These are phyloP conservation scores for Akanthomyces dipterigenus DNA, from an alignment of 2,329 filamentous ascomycete genomes.

Conservation along the genomic window DNA sequence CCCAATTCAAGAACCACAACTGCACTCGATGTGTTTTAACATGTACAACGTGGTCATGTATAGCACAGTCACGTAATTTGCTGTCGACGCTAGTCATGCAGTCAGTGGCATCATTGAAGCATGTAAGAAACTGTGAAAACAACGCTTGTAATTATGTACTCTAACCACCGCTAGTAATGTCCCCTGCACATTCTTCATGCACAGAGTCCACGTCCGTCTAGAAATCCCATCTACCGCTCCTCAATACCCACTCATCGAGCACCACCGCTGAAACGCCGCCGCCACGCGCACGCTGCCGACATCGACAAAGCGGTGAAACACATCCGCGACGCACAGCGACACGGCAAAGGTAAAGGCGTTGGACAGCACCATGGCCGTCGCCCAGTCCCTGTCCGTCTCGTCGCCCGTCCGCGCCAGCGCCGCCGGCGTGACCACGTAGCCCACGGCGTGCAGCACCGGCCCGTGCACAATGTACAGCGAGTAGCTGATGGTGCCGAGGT, in stretches of 20 bases:
- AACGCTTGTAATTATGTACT: background rate
- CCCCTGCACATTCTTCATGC: background rate
- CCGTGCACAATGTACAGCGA: constrained; percentile 11
- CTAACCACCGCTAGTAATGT: background rate
- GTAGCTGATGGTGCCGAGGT: constrained; percentile 12
- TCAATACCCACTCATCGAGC: background rate
- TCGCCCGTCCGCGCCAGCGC: background rate
- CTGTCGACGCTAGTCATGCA: too few relatives aligned
- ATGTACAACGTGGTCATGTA: too few relatives aligned
- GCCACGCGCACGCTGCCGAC: constrained; percentile 3
- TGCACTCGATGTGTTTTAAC: too few relatives aligned
- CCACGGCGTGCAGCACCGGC: constrained; percentile 8
- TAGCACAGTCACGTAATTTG: too few relatives aligned
- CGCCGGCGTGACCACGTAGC: constrained; percentile 1
- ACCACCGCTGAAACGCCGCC: constrained; percentile 3
- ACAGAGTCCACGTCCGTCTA: background rate
- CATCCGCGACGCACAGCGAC: background rate
- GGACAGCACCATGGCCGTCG: background rate
- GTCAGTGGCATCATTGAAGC: too few relatives aligned
- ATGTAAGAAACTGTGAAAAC: background rate
- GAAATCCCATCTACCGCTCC: background rate
- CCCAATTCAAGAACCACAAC: background rate
- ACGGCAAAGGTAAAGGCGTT: background rate
- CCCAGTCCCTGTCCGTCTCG: background rate
- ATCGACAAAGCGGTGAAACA: constrained; percentile 6